These are phyloP conservation scores for Tulasnella sp. DNA, from an alignment of 768 basidiomycete species.

Conservation along the genomic window DNA sequence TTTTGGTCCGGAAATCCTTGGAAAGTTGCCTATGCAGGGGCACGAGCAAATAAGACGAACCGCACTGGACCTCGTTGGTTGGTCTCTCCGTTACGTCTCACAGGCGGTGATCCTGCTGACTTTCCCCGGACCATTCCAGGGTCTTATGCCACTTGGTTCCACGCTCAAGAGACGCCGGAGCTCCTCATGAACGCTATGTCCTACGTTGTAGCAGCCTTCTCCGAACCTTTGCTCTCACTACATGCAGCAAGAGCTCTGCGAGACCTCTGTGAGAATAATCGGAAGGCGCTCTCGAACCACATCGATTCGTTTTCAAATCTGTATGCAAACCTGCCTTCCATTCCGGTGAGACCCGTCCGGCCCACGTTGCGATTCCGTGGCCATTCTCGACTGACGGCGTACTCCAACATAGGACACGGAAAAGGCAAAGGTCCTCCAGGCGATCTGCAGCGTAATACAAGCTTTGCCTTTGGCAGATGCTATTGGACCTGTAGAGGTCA, in stretches of 20 bases:
- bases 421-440: slow-evolving; percentile 85
- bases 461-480: slow-evolving; percentile 76
- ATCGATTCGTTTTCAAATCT: slow-evolving; percentile 81
- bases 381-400: background rate
- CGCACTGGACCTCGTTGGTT: slow-evolving; percentile 70
- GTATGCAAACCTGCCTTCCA: slow-evolving; percentile 67
- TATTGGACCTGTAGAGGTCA: slow-evolving; percentile 70
- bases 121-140: slow-evolving; percentile 42
- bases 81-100: background rate
- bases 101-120: background rate
- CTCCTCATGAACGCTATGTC: slow-evolving; percentile 61
- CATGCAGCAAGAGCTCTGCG: slow-evolving; percentile 79
- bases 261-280: slow-evolving; percentile 85
- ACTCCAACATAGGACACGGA: slow-evolving; percentile 60
- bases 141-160: slow-evolving; percentile 76
- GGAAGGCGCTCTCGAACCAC: slow-evolving; percentile 75
- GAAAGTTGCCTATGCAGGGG: slow-evolving; percentile 61
- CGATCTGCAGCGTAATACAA: slow-evolving; percentile 89
- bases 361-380: slow-evolving; percentile 34
- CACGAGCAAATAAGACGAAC: slow-evolving; percentile 68
- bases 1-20: slow-evolving; percentile 70
- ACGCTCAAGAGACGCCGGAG: slow-evolving; percentile 44
- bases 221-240: slow-evolving; percentile 60
- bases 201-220: slow-evolving; percentile 67
- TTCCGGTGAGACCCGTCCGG: slow-evolving; percentile 51